Evolutionary conservation across 2,329 filamentous ascomycete genomes (phyloP).

Genomic region (Fusarium devonianum): DNA sequence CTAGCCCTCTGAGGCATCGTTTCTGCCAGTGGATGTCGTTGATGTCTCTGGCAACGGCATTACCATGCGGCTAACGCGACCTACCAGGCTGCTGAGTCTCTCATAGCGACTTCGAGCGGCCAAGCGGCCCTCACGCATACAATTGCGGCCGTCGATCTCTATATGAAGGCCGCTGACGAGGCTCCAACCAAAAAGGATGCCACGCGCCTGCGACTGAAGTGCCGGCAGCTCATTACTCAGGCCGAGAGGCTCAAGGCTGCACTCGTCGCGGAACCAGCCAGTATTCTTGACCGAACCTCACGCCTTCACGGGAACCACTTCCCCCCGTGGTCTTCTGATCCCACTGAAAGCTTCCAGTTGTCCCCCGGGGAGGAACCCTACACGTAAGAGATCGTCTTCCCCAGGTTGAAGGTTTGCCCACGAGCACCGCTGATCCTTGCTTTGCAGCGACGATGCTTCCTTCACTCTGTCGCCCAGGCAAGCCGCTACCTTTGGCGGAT

Average conservation of each 20-base stretch:
- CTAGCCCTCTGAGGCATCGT: too few species aligned
- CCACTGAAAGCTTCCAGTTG: constrained; percentile 68
- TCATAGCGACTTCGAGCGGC: constrained; percentile 46
- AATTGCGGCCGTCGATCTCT: constrained; percentile 79
- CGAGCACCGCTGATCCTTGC: constrained; percentile 4
- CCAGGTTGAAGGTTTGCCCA: too few species aligned
- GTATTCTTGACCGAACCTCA: constrained; percentile 76
- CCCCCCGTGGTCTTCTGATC: constrained; percentile 79
- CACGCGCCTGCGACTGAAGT: constrained; percentile 70
- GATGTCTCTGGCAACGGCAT: constrained; percentile 4
- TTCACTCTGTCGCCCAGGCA: constrained; percentile 80
- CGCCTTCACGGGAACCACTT: constrained; percentile 84
- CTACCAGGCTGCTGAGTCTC: constrained; percentile 49
- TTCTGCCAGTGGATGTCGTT: too few species aligned
- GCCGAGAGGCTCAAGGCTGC: constrained; percentile 77
- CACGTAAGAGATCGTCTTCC: constrained; percentile 58
- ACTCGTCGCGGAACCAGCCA: constrained; percentile 13
- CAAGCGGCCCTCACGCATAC: constrained; percentile 74
- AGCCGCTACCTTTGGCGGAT: constrained; percentile 77
- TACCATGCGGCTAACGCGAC: constrained; percentile 9
- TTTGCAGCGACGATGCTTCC: constrained; percentile 69
- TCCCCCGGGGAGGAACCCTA: constrained; percentile 62
- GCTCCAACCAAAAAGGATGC: constrained; percentile 69
- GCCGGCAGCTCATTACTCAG: constrained; percentile 70
- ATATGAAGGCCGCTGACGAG: constrained; percentile 76